Evolutionary conservation across 1,139 yeast species (phyloP).

Genomic region (Nakaseomyces kungkrabaensis): DNA sequence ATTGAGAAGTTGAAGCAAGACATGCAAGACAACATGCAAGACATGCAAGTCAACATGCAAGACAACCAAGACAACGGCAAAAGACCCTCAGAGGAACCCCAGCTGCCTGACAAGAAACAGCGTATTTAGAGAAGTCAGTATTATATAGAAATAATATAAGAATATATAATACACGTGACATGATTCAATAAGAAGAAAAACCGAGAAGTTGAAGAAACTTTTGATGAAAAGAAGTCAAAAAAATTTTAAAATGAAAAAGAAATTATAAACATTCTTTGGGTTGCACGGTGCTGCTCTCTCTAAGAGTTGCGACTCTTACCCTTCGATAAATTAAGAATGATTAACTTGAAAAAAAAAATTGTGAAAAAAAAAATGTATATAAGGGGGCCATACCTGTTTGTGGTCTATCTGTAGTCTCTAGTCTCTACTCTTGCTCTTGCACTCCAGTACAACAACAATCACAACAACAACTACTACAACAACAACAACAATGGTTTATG

Average conservation of each 20-base stretch:
- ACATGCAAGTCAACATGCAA: too few species aligned
- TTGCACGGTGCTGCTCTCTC: too few species aligned
- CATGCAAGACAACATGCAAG: too few species aligned
- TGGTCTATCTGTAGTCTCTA: background rate
- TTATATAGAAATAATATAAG: background rate
- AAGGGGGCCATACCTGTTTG: too few species aligned
- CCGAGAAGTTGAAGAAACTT: background rate
- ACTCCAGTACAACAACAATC: background rate
- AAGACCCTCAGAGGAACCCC: background rate
- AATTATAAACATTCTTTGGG: too few species aligned
- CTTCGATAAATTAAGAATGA: too few species aligned
- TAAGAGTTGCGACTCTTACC: too few species aligned
- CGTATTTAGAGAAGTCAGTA: background rate
- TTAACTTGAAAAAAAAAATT: too few species aligned
- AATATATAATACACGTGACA: background rate
- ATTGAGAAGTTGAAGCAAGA: background rate
- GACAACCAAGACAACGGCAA: background rate
- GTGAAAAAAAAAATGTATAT: too few species aligned
- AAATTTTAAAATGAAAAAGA: background rate
- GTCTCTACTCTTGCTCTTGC: too few species aligned
- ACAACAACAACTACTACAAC: background rate
- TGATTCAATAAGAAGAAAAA: background rate
- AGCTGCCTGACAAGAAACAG: too few species aligned
- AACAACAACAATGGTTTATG: conserved; percentile 33
- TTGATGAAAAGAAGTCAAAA: background rate